Percentiles rank a stretch among this genome's conserved stretches.
phyloP scores from a whole-genome alignment of 23 red algal species.

The Gracilaria domingensis region DNA sequence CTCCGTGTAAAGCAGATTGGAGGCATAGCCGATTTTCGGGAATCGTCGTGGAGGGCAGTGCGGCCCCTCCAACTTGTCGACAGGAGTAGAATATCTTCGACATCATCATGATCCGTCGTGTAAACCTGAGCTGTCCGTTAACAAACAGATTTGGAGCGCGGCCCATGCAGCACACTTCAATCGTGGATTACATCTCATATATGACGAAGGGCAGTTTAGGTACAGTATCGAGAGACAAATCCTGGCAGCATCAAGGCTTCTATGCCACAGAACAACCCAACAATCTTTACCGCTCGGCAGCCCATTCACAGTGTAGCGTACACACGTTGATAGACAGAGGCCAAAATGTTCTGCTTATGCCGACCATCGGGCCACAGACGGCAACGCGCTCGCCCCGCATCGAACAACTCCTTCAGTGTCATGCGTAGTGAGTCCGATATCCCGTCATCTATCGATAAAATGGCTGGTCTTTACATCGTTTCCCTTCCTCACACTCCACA shows the following conservation, averaged over 20 bases:
- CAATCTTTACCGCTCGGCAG: background rate
- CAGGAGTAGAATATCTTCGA: too few species aligned
- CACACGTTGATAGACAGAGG: too few species aligned
- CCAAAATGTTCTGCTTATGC: background rate
- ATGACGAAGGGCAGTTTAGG: too few species aligned
- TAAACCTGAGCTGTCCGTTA: background rate
- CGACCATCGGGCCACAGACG: background rate
- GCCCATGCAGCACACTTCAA: too few species aligned
- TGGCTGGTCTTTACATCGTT: background rate
- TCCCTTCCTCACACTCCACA: background rate
- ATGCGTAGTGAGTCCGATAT: background rate
- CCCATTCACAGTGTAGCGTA: too few species aligned
- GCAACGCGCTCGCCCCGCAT: background rate
- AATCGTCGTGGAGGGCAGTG: background rate
- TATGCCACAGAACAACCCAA: background rate
- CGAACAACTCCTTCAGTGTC: background rate
- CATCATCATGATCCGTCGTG: background rate
- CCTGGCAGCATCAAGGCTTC: background rate
- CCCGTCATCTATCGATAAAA: background rate
- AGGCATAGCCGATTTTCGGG: background rate
- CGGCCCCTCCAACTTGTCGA: background rate
- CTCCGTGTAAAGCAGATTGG: background rate
- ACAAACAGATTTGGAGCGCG: too few species aligned
- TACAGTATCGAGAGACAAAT: background rate
- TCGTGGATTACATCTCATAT: too few species aligned